Conservation (phyloP, 306 rosid species). For the Sicyos edulis region DNA sequence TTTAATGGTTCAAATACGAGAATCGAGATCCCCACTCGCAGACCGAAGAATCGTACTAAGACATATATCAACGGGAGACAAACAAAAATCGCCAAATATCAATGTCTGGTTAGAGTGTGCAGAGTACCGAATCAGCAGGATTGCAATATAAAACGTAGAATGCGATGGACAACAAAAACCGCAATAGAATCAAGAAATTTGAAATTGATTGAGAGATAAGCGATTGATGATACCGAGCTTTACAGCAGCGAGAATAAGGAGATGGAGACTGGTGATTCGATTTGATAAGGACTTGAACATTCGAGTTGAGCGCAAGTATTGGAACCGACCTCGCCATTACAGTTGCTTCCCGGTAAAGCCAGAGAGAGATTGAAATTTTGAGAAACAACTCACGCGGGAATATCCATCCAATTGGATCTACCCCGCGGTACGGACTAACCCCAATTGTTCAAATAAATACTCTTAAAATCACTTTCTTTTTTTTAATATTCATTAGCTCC, state of each 20-base stretch:
- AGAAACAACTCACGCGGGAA: slow-evolving; percentile 12
- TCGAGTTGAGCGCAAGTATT: not conserved
- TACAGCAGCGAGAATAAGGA: not conserved
- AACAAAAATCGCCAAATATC: no score
- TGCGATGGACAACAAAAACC: not conserved
- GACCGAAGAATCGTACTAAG: no score
- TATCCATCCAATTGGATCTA: not conserved
- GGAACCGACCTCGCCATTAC: not conserved
- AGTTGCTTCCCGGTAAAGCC: not conserved
- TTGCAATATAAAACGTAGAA: not conserved
- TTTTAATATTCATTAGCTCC: no score
- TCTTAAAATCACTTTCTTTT: no score
- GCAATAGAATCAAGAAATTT: not conserved
- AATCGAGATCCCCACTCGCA: no score
- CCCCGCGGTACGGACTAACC: not conserved
- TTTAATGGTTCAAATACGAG: no score
- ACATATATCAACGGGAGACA: no score
- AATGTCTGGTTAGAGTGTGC: not conserved
- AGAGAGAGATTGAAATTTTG: not conserved
- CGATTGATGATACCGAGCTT: not conserved
- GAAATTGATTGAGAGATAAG: not conserved
- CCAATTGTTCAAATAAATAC: no score
- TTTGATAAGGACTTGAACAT: not conserved
- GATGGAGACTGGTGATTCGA: slow-evolving; percentile 4
- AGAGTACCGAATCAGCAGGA: slow-evolving; percentile 1